A percentile compares a stretch with the other conserved stretches of the same genome.
phyloP scores from a whole-genome alignment of 2,329 filamentous ascomycete genomes.

The Colletotrichum lupini region DNA sequence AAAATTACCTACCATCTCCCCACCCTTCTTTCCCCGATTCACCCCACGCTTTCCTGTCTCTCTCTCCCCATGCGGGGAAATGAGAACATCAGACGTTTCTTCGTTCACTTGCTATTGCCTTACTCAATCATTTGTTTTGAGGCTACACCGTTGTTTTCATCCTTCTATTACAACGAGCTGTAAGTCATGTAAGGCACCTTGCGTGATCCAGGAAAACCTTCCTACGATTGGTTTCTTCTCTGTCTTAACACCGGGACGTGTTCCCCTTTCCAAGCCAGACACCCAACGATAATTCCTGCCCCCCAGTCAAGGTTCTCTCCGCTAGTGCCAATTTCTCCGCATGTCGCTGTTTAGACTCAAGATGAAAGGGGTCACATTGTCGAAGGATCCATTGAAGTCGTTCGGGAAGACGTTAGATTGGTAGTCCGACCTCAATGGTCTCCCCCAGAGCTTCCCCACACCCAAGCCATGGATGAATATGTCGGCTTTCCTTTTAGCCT shows the following conservation, averaged over 20 bases:
- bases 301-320: not conserved
- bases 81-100: not conserved
- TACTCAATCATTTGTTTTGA: not conserved
- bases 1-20: not conserved
- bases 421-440: not conserved
- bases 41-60: conserved; percentile 4
- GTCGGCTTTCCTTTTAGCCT: conserved; percentile 27
- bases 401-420: not conserved
- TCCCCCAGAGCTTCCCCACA: not conserved
- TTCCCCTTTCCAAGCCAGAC: not conserved
- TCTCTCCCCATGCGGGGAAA: conserved; percentile 21
- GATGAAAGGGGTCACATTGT: conserved; percentile 21
- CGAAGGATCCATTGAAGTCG: conserved; percentile 5
- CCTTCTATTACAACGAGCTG: not conserved
- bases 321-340: conserved; percentile 20
- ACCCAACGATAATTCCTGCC: not conserved
- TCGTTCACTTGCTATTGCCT: not conserved
- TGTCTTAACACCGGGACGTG: not conserved
- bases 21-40: conserved; percentile 10
- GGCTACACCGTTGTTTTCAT: not conserved
- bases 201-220: not conserved
- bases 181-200: not conserved
- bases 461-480: conserved; percentile 27
- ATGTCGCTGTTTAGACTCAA: conserved; percentile 23
- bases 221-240: not conserved